Evolutionary conservation across 192 early-diverging fungal genomes (phyloP).

Genomic region (Chytriomyces sp.): DNA sequence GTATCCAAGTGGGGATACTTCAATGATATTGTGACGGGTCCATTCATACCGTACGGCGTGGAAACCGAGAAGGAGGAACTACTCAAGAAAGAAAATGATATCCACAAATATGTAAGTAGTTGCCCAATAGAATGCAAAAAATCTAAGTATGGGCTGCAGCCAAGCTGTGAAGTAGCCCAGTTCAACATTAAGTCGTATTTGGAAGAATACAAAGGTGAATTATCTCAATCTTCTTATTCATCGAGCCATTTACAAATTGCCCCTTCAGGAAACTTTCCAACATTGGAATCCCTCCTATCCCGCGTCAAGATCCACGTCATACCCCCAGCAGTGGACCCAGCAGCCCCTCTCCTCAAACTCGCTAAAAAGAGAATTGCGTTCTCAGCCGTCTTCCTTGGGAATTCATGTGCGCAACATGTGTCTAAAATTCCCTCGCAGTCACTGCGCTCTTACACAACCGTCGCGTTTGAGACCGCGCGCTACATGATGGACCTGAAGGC

Average conservation of each 20-base stretch:
- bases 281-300: background rate
- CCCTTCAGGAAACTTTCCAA: slow-evolving; percentile 3
- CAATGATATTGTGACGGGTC: slow-evolving; percentile 55
- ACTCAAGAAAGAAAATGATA: slow-evolving; percentile 49
- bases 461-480: slow-evolving; percentile 40
- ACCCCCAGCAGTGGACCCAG: background rate
- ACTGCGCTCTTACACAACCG: slow-evolving; percentile 6
- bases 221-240: background rate
- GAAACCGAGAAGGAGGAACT: slow-evolving; percentile 52
- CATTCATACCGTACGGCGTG: slow-evolving; percentile 54
- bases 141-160: background rate
- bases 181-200: slow-evolving; percentile 33
- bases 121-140: background rate
- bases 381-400: slow-evolving; percentile 35
- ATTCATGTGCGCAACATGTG: slow-evolving; percentile 36
- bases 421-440: slow-evolving; percentile 20
- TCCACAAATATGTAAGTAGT: slow-evolving; percentile 32
- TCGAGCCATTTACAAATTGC: background rate
- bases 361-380: slow-evolving; percentile 25
- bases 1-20: slow-evolving; percentile 62
- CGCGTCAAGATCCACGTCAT: slow-evolving; percentile 6
- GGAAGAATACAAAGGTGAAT: slow-evolving; percentile 26
- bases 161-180: slow-evolving; percentile 28
- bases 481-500: slow-evolving; percentile 28
- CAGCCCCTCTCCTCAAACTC: background rate